A percentile compares a stretch with the other conserved stretches of the same genome.
phyloP scores from a whole-genome alignment of 208 protist species.

The Strigomonas oncopelti region DNA sequence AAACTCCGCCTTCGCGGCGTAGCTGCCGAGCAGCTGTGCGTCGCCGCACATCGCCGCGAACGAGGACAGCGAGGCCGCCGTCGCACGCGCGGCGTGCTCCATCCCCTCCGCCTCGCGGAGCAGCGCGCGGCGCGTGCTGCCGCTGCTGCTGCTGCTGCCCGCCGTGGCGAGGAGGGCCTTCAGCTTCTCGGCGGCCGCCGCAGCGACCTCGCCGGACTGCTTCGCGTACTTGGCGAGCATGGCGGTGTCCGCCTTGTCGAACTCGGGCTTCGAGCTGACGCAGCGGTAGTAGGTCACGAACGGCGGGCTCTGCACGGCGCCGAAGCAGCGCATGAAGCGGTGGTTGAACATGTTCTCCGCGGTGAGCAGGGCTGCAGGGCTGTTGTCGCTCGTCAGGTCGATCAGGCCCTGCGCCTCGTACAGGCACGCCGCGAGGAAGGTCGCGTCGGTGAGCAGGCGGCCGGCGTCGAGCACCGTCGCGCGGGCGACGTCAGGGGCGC shows the following conservation, averaged over 20 bases:
- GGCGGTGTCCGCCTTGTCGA: constrained; percentile 46
- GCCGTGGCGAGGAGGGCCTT: constrained; percentile 27
- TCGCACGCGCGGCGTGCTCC: neutral
- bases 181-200: constrained; percentile 47
- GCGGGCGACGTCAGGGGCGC: constrained; percentile 34
- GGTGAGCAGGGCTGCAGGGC: constrained; percentile 50
- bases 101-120: constrained; percentile 15
- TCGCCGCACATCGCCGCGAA: constrained; percentile 34
- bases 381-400: constrained; percentile 44
- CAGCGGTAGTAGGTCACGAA: constrained; percentile 70
- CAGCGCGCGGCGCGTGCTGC: constrained; percentile 29
- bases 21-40: constrained; percentile 21
- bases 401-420: constrained; percentile 75
- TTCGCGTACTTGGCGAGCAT: constrained; percentile 29
- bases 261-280: constrained; percentile 44
- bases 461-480: constrained; percentile 48
- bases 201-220: constrained; percentile 1
- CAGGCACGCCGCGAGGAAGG: constrained; percentile 61
- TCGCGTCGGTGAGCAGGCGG: constrained; percentile 62
- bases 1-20: constrained; percentile 19
- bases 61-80: constrained; percentile 22
- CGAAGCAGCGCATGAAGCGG: constrained; percentile 68
- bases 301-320: constrained; percentile 59
- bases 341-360: constrained; percentile 80
- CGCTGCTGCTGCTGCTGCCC: constrained; percentile 25